Evolutionary conservation across 1,284 basidiomycete genomes (phyloP), one percentile per base, ranked within the genome.

Genomic region (Schizopora paradoxa): DNA sequence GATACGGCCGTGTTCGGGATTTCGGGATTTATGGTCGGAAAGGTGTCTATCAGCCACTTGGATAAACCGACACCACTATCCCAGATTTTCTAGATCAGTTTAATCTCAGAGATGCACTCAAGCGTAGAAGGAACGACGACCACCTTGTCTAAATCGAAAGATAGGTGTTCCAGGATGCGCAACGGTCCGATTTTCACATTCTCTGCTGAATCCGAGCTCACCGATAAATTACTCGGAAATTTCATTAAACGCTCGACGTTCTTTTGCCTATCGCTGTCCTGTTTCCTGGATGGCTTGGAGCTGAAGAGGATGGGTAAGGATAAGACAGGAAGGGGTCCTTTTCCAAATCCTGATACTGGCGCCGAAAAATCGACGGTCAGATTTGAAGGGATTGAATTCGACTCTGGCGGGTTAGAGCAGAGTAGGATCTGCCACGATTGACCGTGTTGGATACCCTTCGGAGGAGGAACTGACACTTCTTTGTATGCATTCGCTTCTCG

Each of bases 111-210:
- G 13, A 41, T 14, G 13, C 6, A 39, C 16, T 28, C 18, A 7
- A 28, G 22, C 1, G 22, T 34, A 26, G 18, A 33, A 5, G 21
- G 13, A 38, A 22, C n/a, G 16, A 40, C 16, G 41, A 55, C 45
- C 53, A 89, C 91, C 77, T 93, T 93, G 68, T 93, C 90, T 5
- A 94, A 69, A 59, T 91, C 90, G 60, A 89, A 93, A 2, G 84
- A 86, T 0, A 86, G 91, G 58, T 88, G 84, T 59, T 94, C 91
- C 6, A 68, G 70, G 27, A 93, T 69, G 23, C 60, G 68, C 49
- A 91, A 57, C 49, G 41, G 52, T 13, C 47, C 35, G 22, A 43
- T 18, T 5, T 34, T 48, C 11, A 53, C 41, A 4, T 43, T 60
- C 54, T 19, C 79, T 56, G n/a, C n/a, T n/a, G n/a, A n/a, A n/a